Evolutionary conservation across 2,329 filamentous ascomycete species (phyloP), one percentile per base, ranked within the genome.

Genomic region (Colletotrichum caudatum): DNA sequence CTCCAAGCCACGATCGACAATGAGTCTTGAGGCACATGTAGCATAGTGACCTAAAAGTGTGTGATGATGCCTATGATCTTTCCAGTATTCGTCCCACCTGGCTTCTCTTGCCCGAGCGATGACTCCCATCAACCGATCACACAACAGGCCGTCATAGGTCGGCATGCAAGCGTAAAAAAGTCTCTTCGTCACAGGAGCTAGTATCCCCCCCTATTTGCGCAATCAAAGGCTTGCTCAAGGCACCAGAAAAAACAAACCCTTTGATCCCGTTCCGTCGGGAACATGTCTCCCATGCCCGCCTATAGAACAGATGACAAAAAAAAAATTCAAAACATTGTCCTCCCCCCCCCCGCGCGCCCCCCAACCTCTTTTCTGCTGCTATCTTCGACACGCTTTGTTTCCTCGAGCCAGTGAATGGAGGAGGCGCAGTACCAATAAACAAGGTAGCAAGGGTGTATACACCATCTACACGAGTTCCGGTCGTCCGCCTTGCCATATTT

Each of bases 171-270:
- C 39, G 18, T 66, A 50, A 54, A 70, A 37, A 70, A 57, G 57
- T 63, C 60, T 68, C 51, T 63, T 71, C 58, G 35, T 71, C 44
- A 54, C 53, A 69, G 65, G 58, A 69, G 59, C 51, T 71, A 29
- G 23, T 51, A 11, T 64, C 60, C 69, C 65, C 60, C 69, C 65
- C 65, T 69, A 69, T 58, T 48, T 71, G 53, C 60, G 48, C 48
- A 63, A 51, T 51, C 57, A 61, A 71, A 71, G 50, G 63, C 16
- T 61, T 63, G 46, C 26, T 46, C 53, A 23, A 51, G 53, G 51
- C 63, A 54, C 59, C 59, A 8, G 29, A 37, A 54, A 69, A 63
- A 51, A 18, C 35, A 69, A 64, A 41, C n/a, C 35, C 39, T 53
- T 64, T 26, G 44, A 62, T 62, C 41, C 50, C 35, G 64, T n/a